Base-by-base conservation (phyloP, 192 early-diverging fungal species). In the Linnemannia exigua region DNA sequence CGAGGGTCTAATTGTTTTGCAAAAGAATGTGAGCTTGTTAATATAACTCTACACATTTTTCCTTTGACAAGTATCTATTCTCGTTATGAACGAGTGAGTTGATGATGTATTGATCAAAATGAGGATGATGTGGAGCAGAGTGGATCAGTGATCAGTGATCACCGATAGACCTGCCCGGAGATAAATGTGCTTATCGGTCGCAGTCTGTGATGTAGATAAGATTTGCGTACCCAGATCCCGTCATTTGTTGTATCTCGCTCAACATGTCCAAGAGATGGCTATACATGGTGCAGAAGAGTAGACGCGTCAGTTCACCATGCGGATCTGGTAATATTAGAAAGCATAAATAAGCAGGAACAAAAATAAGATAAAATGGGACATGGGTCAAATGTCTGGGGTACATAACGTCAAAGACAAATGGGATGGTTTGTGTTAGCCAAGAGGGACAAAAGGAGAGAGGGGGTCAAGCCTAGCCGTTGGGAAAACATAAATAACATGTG, bases 251-350 rank as follows among this genome's bases (percentile, higher is more conserved):
- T 46, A 74, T 74, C n/a, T 85, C 82, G 71, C 82, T 85, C 67
- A 85, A 25, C 5, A 85, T 52, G 74, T 85, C 82, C 73, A 85
- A 46, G n/a, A 85, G 74, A 51, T 85, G 82, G 38, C 82, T 85
- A 80, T 20, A 50, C 68, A 35, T 37, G 5, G 67, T 35, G 11
- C 14, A 70, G n/a, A 79, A 63, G 70, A 14, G 19, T 8, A 66
- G 44, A 48, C 20, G 38, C 41, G 17, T 46, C 14, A 61, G 44
- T 22, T 25, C 35, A 20, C 15, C 19, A 76, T 25, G 28, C 14
- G 63, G 38, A 52, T 38, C 20, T 52, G 33, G 33, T 35, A 14
- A 66, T 31, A 67, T 75, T 20, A 35, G 12, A 41, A 22, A 36
- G n/a, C n/a, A 35, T 16, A 28, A 73, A 7, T 12, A 77, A 17